Base-by-base conservation (phyloP, 306 rosid species). In the Rosa persica region DNA sequence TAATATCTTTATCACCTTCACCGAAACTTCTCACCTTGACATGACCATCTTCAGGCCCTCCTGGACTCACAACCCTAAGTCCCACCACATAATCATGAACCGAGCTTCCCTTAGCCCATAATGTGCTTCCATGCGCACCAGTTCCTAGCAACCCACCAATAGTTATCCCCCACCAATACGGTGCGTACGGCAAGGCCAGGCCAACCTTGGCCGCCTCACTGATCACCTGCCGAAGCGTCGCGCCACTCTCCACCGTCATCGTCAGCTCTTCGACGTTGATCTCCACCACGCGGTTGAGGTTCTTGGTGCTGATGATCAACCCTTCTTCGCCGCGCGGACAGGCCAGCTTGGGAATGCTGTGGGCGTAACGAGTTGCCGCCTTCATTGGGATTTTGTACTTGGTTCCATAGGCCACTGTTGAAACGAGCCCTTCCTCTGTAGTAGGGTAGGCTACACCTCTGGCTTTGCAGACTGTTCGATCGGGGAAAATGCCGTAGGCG, bases 81-180 rank as follows among this genome's bases (percentile, higher is more conserved):
- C 77, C 83, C 12, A 78, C n/a, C 1, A 90, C 94, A 76, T 85
- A 73, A n/a, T 94, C 97, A 81, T 92, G 97, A 42, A 94, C 90
- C 0, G 94, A 72, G 60, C 97, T 86, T 27, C 96, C 98, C 8
- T 85, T 83, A 0, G 90, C 90, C 96, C 92, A 90, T 78, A 92
- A 65, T 5, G 97, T 80, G 83, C 98, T 92, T 1, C 96, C 97
- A 51, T 94, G 98, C 1, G 97, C 97, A 62, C 97, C 97, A 0
- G 92, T 94, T n/a, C 93, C 89, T 62, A 94, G 38, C 5, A 92
- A 36, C 2, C 98, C 98, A 0, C 97, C 98, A 2, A 92, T 79
- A 9, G 91, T 94, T 54, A 92, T 15, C 1, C 98, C 98, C 89
- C 85, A 88, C 97, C 97, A 94, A 69, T 94, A 94, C 0, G 96